phyloP scores from a whole-genome alignment of 257 asterid species.

The Rauvolfia tetraphylla region DNA sequence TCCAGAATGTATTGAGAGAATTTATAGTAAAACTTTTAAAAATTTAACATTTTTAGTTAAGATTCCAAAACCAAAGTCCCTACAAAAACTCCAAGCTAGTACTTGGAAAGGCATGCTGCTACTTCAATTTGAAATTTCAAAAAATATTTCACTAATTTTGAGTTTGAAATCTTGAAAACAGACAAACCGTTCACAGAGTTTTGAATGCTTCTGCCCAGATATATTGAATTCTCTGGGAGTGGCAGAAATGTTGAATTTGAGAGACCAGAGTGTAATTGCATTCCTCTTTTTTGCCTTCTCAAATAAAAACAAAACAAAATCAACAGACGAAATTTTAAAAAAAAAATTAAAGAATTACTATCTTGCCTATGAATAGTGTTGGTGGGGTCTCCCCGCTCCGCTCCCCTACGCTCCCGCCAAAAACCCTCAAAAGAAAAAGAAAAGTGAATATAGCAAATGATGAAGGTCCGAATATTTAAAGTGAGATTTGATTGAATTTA shows the following conservation, averaged over 20 bases:
- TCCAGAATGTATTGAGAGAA: neutral
- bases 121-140: neutral
- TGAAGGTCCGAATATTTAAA: too few relatives aligned
- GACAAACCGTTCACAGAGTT: neutral
- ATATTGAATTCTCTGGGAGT: neutral
- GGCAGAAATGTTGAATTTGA: neutral
- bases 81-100: neutral
- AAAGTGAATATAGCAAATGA: neutral
- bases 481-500: too few relatives aligned
- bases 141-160: neutral
- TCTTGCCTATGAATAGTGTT: too few relatives aligned
- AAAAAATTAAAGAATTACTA: too few relatives aligned
- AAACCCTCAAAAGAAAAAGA: neutral
- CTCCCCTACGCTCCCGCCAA: neutral
- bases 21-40: too few relatives aligned
- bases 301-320: too few relatives aligned
- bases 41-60: neutral
- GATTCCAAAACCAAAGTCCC: neutral
- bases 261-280: neutral
- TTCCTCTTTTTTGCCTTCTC: too few relatives aligned
- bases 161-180: neutral
- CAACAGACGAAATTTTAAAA: too few relatives aligned
- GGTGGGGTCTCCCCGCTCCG: too few relatives aligned
- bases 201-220: neutral
- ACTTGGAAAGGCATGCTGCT: neutral